Percentiles rank a stretch among this genome's conserved stretches.
Evolutionary conservation across 1,284 basidiomycete species (phyloP).

Genomic region (Termitomyces sp.): DNA sequence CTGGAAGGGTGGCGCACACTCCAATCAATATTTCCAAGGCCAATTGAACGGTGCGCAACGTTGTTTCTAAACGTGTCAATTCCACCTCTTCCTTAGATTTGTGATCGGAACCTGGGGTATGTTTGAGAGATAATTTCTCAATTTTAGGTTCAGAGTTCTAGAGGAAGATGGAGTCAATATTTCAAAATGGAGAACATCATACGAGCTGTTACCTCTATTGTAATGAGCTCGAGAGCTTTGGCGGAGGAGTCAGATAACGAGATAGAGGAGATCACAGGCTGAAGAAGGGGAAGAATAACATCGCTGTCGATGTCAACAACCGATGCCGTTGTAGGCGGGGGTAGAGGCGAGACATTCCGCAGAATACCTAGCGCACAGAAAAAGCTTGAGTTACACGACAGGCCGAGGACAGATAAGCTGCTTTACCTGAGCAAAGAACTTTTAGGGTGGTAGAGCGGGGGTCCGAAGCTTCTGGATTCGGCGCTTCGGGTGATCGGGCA

Average conservation of each 20-base stretch:
- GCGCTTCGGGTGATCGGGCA: conserved; percentile 35
- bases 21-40: conserved; percentile 84
- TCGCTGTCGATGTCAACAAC: conserved; percentile 66
- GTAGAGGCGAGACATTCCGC: conserved; percentile 69
- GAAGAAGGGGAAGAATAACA: conserved; percentile 69
- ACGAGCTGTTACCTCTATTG: conserved; percentile 39
- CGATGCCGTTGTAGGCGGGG: conserved; percentile 58
- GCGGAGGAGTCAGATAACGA: conserved; percentile 52
- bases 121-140: conserved; percentile 55
- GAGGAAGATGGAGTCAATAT: not conserved
- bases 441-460: conserved; percentile 52
- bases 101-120: conserved; percentile 68
- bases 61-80: conserved; percentile 71
- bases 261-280: conserved; percentile 61
- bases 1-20: conserved; percentile 82
- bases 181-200: not conserved
- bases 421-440: conserved; percentile 66
- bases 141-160: conserved; percentile 48
- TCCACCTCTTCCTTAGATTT: conserved; percentile 62
- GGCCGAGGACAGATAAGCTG: conserved; percentile 12
- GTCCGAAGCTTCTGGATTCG: conserved; percentile 44
- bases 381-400: conserved; percentile 1
- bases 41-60: conserved; percentile 69
- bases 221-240: conserved; percentile 51
- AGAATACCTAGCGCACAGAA: conserved; percentile 55